phyloP scores from a whole-genome alignment of 1,284 basidiomycete genomes.

The Trichosporon sp. region DNA sequence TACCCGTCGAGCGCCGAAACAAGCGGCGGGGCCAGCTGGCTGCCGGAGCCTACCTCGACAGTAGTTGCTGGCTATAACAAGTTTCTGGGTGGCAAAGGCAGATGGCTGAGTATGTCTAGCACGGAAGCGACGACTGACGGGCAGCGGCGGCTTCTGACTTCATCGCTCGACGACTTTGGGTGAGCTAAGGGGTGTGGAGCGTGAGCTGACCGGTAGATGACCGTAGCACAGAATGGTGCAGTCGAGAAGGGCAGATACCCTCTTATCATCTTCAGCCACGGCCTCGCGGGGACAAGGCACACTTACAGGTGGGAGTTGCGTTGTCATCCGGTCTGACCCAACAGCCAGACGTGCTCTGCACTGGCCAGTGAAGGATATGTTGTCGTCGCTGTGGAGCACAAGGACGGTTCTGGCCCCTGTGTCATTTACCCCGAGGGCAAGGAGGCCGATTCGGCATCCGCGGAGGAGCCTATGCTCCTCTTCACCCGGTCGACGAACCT shows the following conservation, averaged over 20 bases:
- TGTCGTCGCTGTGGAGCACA: slow-evolving; percentile 74
- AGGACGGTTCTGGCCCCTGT: slow-evolving; percentile 70
- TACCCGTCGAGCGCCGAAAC: slow-evolving; percentile 38
- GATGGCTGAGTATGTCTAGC: not conserved
- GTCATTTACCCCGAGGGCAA: slow-evolving; percentile 38
- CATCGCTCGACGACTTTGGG: slow-evolving; percentile 1
- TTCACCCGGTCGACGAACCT: slow-evolving; percentile 18
- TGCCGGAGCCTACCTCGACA: slow-evolving; percentile 40
- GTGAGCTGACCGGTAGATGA: slow-evolving; percentile 2
- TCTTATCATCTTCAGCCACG: slow-evolving; percentile 77
- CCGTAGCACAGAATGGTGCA: not conserved
- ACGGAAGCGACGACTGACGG: not conserved
- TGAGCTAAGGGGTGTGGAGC: not conserved
- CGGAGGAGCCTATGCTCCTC: slow-evolving; percentile 43
- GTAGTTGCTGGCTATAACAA: slow-evolving; percentile 43
- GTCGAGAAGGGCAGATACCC: slow-evolving; percentile 60
- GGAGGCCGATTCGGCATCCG: slow-evolving; percentile 55
- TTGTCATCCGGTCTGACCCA: slow-evolving; percentile 18
- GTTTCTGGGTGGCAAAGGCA: slow-evolving; percentile 34
- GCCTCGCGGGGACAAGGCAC: slow-evolving; percentile 71
- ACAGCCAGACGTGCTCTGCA: slow-evolving; percentile 68
- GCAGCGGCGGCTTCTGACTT: not conserved
- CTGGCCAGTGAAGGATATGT: slow-evolving; percentile 74
- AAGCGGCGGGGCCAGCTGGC: slow-evolving; percentile 35
- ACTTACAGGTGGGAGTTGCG: slow-evolving; percentile 64